Conservation (phyloP, 2,329 filamentous ascomycete genomes). For the Colletotrichum eleusines region DNA sequence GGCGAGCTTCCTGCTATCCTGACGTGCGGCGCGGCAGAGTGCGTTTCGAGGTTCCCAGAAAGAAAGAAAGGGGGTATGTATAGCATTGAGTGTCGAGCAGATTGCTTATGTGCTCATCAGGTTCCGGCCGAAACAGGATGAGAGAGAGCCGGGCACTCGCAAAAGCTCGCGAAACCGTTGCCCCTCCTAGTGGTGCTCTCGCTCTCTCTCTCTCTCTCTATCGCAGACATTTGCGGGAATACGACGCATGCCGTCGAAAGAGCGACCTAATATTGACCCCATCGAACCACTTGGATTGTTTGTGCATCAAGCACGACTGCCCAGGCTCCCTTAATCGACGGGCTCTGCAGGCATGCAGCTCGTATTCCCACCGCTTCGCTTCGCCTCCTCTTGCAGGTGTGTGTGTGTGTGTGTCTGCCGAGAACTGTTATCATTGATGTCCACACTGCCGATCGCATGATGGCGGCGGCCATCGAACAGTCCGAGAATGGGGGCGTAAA, state of each 20-base stretch:
- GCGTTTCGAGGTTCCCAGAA: neutral
- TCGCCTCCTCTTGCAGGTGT: neutral
- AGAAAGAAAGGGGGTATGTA: neutral
- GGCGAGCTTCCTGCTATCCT: neutral
- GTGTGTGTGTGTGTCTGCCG: conserved; percentile 1
- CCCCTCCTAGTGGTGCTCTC: too few species aligned
- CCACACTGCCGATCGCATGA: conserved; percentile 9
- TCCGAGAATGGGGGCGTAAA: neutral
- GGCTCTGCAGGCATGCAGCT: conserved; percentile 25
- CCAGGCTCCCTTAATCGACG: neutral
- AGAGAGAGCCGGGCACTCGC: neutral
- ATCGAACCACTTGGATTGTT: neutral
- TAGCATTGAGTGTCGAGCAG: neutral
- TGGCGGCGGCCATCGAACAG: neutral
- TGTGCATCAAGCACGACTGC: neutral
- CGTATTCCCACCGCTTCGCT: conserved; percentile 20
- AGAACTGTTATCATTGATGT: conserved; percentile 15
- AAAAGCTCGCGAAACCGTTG: neutral
- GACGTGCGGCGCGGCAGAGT: neutral
- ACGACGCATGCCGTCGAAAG: neutral
- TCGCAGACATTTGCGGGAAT: neutral
- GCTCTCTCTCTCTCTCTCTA: neutral
- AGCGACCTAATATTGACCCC: neutral
- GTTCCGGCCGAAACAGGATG: neutral
- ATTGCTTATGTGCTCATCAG: neutral